A percentile compares a stretch with the other conserved stretches of the same genome.
Conservation (phyloP, 169 alveolate species). For the Ichthyophthirius multifiliis region DNA sequence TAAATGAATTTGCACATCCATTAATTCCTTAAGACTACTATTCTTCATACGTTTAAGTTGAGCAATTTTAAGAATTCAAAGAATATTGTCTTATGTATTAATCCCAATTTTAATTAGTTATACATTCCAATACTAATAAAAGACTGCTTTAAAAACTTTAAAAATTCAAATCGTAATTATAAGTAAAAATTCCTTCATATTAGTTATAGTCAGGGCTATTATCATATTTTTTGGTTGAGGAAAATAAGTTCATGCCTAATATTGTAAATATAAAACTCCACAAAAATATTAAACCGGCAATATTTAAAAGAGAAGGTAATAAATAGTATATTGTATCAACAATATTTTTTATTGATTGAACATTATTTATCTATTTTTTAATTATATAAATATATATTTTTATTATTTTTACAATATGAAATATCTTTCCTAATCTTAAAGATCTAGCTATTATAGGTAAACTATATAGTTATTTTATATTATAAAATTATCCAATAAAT, state of each 20-base stretch:
- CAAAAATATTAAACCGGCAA: neutral
- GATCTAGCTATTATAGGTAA: slow-evolving; percentile 7
- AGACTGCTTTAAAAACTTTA: neutral
- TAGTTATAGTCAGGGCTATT: neutral
- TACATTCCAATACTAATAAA: neutral
- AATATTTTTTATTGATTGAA: neutral
- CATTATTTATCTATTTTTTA: neutral
- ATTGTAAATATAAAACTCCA: neutral
- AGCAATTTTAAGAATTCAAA: neutral
- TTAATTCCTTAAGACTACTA: neutral
- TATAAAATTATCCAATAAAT: neutral
- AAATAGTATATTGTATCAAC: slow-evolving; percentile 1
- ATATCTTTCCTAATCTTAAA: slow-evolving; percentile 11
- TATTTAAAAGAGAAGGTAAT: neutral
- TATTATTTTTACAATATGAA: neutral
- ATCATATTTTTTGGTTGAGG: neutral
- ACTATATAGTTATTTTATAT: neutral
- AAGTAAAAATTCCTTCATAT: neutral
- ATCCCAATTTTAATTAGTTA: neutral
- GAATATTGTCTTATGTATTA: neutral
- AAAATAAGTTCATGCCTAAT: slow-evolving; percentile 14
- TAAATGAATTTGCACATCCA: neutral
- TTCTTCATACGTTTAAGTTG: neutral
- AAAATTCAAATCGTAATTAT: neutral
- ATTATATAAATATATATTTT: neutral